A percentile compares a stretch with the other conserved stretches of the same genome.
These are phyloP conservation scores for Allantophomopsis lycopodina DNA, from an alignment of 2,329 filamentous ascomycete species.

Conservation along the genomic window DNA sequence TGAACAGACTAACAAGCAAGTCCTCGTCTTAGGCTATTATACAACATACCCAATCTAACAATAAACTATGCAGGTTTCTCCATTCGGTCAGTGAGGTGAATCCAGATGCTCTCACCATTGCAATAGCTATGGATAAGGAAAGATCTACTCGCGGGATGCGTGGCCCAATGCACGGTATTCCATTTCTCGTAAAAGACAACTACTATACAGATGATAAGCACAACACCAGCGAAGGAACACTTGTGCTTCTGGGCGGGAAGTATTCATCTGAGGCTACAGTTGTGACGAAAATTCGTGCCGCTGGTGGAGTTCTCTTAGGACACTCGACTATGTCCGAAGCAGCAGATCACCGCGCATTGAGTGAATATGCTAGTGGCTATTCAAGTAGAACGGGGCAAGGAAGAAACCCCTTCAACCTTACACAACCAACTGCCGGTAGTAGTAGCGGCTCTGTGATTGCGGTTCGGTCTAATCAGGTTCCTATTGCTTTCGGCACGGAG, in stretches of 20 bases:
- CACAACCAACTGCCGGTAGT: conserved; percentile 44
- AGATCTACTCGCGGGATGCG: conserved; percentile 3
- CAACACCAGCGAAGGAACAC: conserved; percentile 44
- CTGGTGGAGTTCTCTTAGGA: conserved; percentile 51
- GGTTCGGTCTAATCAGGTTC: conserved; percentile 11
- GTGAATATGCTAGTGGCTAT: conserved; percentile 48
- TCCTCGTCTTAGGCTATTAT: too few species aligned
- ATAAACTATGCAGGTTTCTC: too few species aligned
- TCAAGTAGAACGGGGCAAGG: conserved; percentile 47
- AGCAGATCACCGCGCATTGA: conserved; percentile 43
- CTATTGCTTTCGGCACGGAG: conserved; percentile 40
- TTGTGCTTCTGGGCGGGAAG: conserved; percentile 34
- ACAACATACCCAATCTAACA: too few species aligned
- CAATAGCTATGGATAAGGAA: conserved; percentile 8
- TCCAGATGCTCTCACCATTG: conserved; percentile 11
- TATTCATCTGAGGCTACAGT: conserved; percentile 38
- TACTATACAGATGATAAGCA: conserved; percentile 41
- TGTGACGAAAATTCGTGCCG: conserved; percentile 42
- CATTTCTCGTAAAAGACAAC: conserved; percentile 45
- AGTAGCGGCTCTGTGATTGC: conserved; percentile 46
- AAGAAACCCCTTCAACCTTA: conserved; percentile 41
- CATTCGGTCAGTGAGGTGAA: conserved; percentile 11
- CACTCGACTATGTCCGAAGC: conserved; percentile 54
- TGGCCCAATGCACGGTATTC: conserved; percentile 37
- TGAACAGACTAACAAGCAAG: conserved; percentile 5